Evolutionary conservation across 2,329 filamentous ascomycete species (phyloP).

Genomic region (Dactylellina leptospora): DNA sequence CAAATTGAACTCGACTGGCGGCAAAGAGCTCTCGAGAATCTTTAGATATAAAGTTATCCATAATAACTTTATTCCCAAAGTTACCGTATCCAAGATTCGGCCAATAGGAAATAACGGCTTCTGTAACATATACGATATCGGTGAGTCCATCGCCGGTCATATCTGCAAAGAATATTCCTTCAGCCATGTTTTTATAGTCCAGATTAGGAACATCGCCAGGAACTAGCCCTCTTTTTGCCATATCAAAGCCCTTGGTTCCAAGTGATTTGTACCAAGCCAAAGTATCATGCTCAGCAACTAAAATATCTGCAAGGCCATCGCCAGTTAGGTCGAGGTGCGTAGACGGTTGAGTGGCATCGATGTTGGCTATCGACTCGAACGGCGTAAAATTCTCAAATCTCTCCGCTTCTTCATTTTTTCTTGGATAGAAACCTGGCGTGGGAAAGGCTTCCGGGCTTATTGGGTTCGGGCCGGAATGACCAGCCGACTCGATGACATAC

Average conservation of each 20-base stretch:
- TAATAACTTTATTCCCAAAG: slow-evolving; percentile 58
- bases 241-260: neutral
- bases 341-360: neutral
- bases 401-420: neutral
- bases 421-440: neutral
- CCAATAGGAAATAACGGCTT: slow-evolving; percentile 59
- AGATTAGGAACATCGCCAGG: neutral
- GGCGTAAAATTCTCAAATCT: neutral
- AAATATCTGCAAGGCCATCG: slow-evolving; percentile 57
- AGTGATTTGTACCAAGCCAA: slow-evolving; percentile 51
- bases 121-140: slow-evolving; percentile 56
- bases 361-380: neutral
- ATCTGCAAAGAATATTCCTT: slow-evolving; percentile 55
- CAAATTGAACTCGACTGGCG: slow-evolving; percentile 12
- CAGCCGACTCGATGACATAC: slow-evolving; percentile 58
- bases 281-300: slow-evolving; percentile 1
- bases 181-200: neutral
- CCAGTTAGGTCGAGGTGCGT: slow-evolving; percentile 57
- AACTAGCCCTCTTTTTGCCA: neutral
- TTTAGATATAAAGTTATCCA: slow-evolving; percentile 57
- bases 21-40: slow-evolving; percentile 55
- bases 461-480: too few relatives aligned
- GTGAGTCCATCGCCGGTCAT: slow-evolving; percentile 57
- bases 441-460: too few relatives aligned
- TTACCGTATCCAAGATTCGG: slow-evolving; percentile 59